These are phyloP conservation scores for Candida dajiaensis DNA, from an alignment of 805 yeast species.

Conservation along the genomic window DNA sequence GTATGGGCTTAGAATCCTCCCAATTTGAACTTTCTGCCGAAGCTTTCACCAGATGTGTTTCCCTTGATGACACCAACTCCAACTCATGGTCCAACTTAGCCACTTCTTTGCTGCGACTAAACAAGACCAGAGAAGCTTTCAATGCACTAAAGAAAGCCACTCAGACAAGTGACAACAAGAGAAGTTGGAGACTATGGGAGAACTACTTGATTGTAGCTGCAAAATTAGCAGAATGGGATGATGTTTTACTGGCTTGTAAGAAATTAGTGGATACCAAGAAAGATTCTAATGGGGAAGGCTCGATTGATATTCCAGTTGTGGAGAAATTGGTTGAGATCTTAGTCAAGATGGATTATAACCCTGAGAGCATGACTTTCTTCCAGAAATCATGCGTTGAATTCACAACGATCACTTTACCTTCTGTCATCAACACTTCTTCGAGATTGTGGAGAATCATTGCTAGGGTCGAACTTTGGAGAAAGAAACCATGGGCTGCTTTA, in stretches of 20 bases:
- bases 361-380: slow-evolving; percentile 42
- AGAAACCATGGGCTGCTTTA: slow-evolving; percentile 80
- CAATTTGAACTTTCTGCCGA: slow-evolving; percentile 78
- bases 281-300: slow-evolving; percentile 51
- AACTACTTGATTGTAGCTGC: slow-evolving; percentile 80
- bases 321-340: slow-evolving; percentile 68
- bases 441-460: slow-evolving; percentile 83
- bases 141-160: slow-evolving; percentile 80
- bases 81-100: slow-evolving; percentile 92
- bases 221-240: slow-evolving; percentile 82
- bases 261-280: slow-evolving; percentile 53
- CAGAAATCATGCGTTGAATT: slow-evolving; percentile 68
- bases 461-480: slow-evolving; percentile 80
- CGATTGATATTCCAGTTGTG: slow-evolving; percentile 69
- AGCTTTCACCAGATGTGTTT: slow-evolving; percentile 87
- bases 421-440: slow-evolving; percentile 51
- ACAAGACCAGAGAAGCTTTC: slow-evolving; percentile 71
- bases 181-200: slow-evolving; percentile 88
- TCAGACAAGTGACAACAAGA: slow-evolving; percentile 56
- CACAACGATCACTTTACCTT: slow-evolving; percentile 62
- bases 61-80: slow-evolving; percentile 74
- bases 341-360: slow-evolving; percentile 41
- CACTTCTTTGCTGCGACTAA: slow-evolving; percentile 61
- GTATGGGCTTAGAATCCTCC: slow-evolving; percentile 71
- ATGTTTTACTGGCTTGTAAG: slow-evolving; percentile 70